Evolutionary conservation across 2,329 filamentous ascomycete genomes (phyloP), one percentile per base, ranked within the genome.

Genomic region (Ophiostoma pallidulum): DNA sequence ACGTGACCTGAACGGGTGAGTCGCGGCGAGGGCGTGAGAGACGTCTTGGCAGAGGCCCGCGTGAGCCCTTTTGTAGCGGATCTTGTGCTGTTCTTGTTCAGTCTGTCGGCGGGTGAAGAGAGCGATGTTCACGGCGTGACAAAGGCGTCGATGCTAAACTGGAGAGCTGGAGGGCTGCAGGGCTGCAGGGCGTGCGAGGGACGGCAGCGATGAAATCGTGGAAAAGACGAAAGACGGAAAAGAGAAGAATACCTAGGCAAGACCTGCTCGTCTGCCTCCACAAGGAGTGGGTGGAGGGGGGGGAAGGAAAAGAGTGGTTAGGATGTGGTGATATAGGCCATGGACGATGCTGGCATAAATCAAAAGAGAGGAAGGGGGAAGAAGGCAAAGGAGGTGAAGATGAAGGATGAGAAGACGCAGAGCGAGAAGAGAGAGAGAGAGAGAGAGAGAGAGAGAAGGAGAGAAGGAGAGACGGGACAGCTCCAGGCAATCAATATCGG

Each of bases 41-140:
- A 46, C 22, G 33, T 50, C 41, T 45, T 45, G 43, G 43, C 43
- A 44, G 33, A 33, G 35, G 33, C 31, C 38, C 29, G 38, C 38
- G 38, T 31, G 10, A n/a, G 24, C 28, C 37, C 24, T 29, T 18
- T 22, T 9, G 35, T 45, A n/a, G 33, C 33, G 24, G 43, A 16
- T 18, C 31, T 18, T 38, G 33, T 45, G 8, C 20, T 44, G 14
- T 49, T 37, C n/a, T 29, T 14, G 31, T 47, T 42, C 39, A 38
- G 13, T 33, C 14, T 10, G 24, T 6, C 5, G 24, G 29, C 22
- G 35, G 19, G 28, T 31, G 44, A 46, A 38, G 44, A 40, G 40
- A 46, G 9, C n/a, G 13, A 16, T 32, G 20, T 22, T 2, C 16
- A 39, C 39, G 32, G 18, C 3, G 29, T 33, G n/a, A 31, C n/a